These are phyloP conservation scores for Ramichloridium luteum DNA, from an alignment of 2,329 filamentous ascomycete species.

Conservation along the genomic window DNA sequence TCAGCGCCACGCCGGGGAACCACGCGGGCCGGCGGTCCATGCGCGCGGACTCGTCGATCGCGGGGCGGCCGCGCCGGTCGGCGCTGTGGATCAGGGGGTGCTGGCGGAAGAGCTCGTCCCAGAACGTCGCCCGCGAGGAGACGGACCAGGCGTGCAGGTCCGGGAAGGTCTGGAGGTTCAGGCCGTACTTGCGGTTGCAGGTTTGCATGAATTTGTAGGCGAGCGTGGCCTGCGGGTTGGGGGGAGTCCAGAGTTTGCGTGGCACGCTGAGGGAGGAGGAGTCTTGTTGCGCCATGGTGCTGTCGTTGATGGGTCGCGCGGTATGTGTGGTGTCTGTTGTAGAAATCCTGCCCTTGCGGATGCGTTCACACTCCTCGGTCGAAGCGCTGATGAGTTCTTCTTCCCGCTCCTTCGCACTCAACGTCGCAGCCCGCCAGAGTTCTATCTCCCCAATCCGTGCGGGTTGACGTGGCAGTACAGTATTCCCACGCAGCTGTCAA, in stretches of 20 bases:
- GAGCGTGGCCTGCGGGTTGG: constrained; percentile 34
- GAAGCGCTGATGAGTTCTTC: no score
- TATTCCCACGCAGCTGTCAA: no score
- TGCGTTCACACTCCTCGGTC: no score
- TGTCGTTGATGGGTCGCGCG: no score
- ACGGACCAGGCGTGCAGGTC: constrained; percentile 62
- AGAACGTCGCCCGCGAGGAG: constrained; percentile 51
- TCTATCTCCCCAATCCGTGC: no score
- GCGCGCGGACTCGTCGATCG: constrained; percentile 57
- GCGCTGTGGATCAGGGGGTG: constrained; percentile 53
- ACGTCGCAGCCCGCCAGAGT: no score
- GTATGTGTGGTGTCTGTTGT: no score
- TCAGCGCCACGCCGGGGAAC: constrained; percentile 63
- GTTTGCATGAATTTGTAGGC: constrained; percentile 58
- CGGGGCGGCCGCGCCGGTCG: constrained; percentile 23
- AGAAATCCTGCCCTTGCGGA: no score
- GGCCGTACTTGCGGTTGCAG: constrained; percentile 45
- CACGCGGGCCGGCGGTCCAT: constrained; percentile 63
- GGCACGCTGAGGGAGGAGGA: no score
- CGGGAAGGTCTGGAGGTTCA: constrained; percentile 52
- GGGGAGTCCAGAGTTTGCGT: constrained; percentile 36
- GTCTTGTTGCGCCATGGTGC: constrained; percentile 10
- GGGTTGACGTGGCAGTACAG: no score
- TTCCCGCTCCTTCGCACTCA: no score
- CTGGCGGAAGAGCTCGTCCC: constrained; percentile 49